Conservation (phyloP, 1,284 basidiomycete genomes). For the Polyporus tsugae region DNA sequence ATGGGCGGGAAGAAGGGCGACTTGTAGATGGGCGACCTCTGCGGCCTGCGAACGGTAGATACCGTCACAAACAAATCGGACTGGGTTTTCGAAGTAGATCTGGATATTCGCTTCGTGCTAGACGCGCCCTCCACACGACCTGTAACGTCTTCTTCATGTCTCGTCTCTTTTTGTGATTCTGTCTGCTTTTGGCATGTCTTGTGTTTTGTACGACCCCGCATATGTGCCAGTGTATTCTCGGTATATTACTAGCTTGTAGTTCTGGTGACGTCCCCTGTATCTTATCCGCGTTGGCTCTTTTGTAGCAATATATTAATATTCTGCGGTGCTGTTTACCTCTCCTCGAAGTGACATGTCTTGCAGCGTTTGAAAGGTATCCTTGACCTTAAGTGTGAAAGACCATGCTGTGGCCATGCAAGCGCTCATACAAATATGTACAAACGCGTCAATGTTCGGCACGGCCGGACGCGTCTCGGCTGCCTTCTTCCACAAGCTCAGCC, state of each 20-base stretch:
- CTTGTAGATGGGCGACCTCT: conserved; percentile 8
- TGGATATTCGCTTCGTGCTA: conserved; percentile 24
- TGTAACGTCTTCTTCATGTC: conserved; percentile 6
- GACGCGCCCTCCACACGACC: conserved; percentile 8
- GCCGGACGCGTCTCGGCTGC: conserved; percentile 19
- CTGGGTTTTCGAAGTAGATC: conserved; percentile 17
- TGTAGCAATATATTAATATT: conserved; percentile 26
- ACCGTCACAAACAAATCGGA: background rate
- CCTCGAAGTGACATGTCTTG: background rate
- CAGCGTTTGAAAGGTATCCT: background rate
- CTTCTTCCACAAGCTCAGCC: background rate
- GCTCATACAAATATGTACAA: conserved; percentile 26
- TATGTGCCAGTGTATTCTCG: background rate
- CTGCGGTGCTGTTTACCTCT: conserved; percentile 2
- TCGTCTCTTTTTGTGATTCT: background rate
- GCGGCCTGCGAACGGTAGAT: background rate
- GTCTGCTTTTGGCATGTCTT: background rate
- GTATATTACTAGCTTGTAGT: background rate
- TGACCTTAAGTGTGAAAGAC: too few relatives aligned
- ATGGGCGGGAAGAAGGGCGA: conserved; percentile 34
- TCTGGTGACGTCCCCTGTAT: conserved; percentile 13
- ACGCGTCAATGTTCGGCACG: conserved; percentile 22
- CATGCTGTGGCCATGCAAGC: conserved; percentile 7
- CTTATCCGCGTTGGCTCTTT: conserved; percentile 8
- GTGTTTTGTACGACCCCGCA: background rate